Base-by-base conservation (phyloP, 805 yeast species). In the Yueomyces sp. region DNA sequence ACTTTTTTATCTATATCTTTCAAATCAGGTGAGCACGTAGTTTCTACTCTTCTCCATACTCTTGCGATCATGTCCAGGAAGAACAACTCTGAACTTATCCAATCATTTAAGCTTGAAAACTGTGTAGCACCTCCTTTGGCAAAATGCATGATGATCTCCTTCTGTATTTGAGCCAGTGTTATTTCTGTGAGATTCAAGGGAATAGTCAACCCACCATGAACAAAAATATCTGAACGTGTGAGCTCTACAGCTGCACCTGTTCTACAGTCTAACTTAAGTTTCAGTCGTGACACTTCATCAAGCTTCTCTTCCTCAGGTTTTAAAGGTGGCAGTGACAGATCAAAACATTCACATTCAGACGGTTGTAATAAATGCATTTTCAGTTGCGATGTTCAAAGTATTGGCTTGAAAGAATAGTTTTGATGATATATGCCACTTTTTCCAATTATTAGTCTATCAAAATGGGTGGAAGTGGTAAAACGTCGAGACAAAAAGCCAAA, bases 181-280 rank as follows among this genome's bases (percentile, higher is more conserved):
- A 69, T 62, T 2, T 64, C 53, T 3, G 60, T 51, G 36, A 79
- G 53, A 40, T 73, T 73, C 19, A 82, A 53, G 1, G 81, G 82
- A 7, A 77, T 59, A 0, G 77, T 72, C 19, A 79, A 60, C 0
- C 92, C 92, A n/a, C 88, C 90, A 55, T 67, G 75, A 0, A 76
- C 78, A 31, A 78, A 71, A 1, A 82, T 66, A 41, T 77, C 66
- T 4, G 88, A 81, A 51, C 77, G 73, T 36, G 72, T 67, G 28
- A 78, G 65, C 1, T 72, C 64, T 2, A 77, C 63, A 0, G 85
- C 76, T 2, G 85, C 74, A 12, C 92, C 92, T 1, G 86, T 78
- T 45, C 90, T 67, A 40, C 73, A 73, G 43, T 76, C 76, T 47
- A 81, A 62, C 45, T 75, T 69, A 39, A 69, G 56, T 30, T 82